A percentile compares a stretch with the other conserved stretches of the same genome.
Conservation (phyloP, 192 early-diverging fungal genomes). For the Pilobolus umbonatus region DNA sequence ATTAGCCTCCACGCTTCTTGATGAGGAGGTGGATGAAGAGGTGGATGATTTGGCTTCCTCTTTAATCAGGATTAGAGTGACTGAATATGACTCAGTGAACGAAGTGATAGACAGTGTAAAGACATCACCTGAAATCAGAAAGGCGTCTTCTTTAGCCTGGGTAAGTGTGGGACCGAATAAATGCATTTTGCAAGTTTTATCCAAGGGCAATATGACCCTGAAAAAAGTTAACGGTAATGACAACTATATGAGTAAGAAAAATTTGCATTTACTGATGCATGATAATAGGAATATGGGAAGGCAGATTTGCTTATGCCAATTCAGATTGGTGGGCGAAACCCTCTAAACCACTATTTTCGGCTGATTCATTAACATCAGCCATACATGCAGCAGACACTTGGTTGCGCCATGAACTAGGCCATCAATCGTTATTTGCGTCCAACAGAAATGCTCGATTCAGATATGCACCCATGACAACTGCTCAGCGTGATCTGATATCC, state of each 20-base stretch:
- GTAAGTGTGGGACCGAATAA: slow-evolving; percentile 34
- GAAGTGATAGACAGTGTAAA: slow-evolving; percentile 40
- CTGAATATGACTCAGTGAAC: slow-evolving; percentile 47
- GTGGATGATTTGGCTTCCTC: no score
- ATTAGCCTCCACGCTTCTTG: no score
- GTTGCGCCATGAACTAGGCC: slow-evolving; percentile 29
- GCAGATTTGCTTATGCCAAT: background rate
- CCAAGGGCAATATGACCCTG: slow-evolving; percentile 26
- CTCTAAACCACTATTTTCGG: slow-evolving; percentile 28
- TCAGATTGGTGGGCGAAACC: background rate
- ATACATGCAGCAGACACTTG: slow-evolving; percentile 65
- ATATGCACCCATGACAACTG: slow-evolving; percentile 38
- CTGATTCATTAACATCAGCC: slow-evolving; percentile 48
- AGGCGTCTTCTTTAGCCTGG: slow-evolving; percentile 38
- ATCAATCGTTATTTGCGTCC: slow-evolving; percentile 4
- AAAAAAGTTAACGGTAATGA: slow-evolving; percentile 21
- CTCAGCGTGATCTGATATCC: slow-evolving; percentile 47
- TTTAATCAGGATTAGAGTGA: slow-evolving; percentile 32
- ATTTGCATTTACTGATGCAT: background rate
- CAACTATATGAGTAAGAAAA: background rate
- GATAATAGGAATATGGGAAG: slow-evolving; percentile 4
- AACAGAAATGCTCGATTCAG: slow-evolving; percentile 53
- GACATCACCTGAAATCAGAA: slow-evolving; percentile 17
- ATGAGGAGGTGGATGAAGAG: no score
- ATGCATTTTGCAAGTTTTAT: slow-evolving; percentile 30